Base-by-base conservation (phyloP, 306 rosid species). In the Vigna unguiculata region DNA sequence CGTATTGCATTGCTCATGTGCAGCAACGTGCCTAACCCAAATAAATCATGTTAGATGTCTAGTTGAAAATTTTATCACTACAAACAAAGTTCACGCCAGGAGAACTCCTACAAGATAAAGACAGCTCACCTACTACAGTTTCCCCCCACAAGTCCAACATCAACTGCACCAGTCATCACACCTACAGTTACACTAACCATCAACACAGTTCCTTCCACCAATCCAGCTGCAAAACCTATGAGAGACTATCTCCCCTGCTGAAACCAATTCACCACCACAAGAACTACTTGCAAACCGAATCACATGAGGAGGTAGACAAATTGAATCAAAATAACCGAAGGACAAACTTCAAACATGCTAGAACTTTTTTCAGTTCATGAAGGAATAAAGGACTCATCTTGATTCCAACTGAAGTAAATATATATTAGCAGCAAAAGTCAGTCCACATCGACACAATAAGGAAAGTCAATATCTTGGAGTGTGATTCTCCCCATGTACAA, bases 381-480 rank as follows among this genome's bases (percentile, higher is more conserved):
- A 53, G 21, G 60, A 9, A 53, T 20, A 53, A 20, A 53, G 40
- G 40, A 24, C 38, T 58, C 64, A 13, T 58, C 36, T 57, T 25
- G 64, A 25, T 58, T 25, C 20, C 10, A 58, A 25, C 10, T 17
- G 3, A 17, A 52, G 24, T n/a, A 24, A 16, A 51, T 34, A 41
- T 15, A 21, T 32, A 30, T 70, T 45, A 48, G 53, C 70, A 64
- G 22, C 76, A 69, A 20, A 5, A 45, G 28, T 86, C 83, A 86
- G 75, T 85, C 87, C 40, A 77, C 81, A 67, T 87, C 86, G 34
- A 83, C 74, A 75, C 73, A 86, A 60, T 82, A 83, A 63, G 93
- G 66, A 52, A 86, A 91, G 43, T 91, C 97, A 69, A 94, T 74
- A 78, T 91, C 97, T 78, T 91, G 91, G 77, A 94, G 90, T 14